A percentile compares a stretch with the other conserved stretches of the same genome.
These are phyloP conservation scores for Acanthamoeba pearcei DNA, from an alignment of 208 protist species.

Conservation along the genomic window DNA sequence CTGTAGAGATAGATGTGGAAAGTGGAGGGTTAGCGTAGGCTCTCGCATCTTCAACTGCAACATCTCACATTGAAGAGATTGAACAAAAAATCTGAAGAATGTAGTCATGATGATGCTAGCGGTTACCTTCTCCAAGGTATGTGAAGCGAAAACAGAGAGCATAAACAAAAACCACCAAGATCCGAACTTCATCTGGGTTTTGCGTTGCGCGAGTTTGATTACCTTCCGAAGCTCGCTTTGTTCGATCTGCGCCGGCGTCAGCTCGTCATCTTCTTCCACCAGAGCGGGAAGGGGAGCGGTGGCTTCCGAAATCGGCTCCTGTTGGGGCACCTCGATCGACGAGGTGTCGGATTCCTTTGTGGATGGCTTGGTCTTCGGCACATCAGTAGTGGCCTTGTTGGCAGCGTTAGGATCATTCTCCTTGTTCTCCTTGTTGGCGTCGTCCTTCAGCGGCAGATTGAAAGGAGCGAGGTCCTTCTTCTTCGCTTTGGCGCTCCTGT, in stretches of 20 bases:
- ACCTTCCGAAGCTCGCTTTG: slow-evolving; percentile 40
- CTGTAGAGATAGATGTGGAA: not conserved
- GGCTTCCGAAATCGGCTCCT: not conserved
- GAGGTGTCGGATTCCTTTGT: not conserved
- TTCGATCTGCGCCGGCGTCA: not conserved
- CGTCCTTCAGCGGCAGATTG: not conserved
- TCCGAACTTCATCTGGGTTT: slow-evolving; percentile 36
- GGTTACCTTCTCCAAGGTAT: slow-evolving; percentile 34
- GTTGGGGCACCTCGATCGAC: not conserved
- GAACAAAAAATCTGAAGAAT: not conserved
- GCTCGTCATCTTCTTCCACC: not conserved
- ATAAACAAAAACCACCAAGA: slow-evolving; percentile 67
- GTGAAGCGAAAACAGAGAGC: slow-evolving; percentile 38
- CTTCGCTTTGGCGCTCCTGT: not conserved
- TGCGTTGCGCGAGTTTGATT: slow-evolving; percentile 21
- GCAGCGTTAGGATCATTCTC: not conserved
- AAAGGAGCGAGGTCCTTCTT: not conserved
- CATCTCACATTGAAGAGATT: not conserved
- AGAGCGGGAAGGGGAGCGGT: not conserved
- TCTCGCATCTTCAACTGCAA: not conserved
- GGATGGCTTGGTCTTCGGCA: not conserved
- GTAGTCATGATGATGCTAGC: not conserved
- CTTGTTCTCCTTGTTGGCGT: not conserved
- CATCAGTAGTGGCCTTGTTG: not conserved
- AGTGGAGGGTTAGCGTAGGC: not conserved